phyloP scores from a whole-genome alignment of 352 stramenopile genomes.

The Aphanomyces invadans region DNA sequence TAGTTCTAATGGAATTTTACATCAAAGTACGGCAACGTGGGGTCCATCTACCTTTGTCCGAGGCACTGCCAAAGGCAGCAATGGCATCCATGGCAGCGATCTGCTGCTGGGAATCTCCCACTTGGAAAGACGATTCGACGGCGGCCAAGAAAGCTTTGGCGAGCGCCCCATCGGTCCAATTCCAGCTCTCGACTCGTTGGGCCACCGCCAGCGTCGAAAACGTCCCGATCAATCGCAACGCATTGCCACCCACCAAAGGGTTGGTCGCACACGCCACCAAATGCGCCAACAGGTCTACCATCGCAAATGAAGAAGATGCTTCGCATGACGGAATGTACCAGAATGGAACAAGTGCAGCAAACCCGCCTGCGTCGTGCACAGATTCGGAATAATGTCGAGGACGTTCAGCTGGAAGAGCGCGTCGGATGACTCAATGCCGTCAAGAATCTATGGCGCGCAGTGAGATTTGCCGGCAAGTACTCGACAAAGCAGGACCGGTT shows the following conservation, averaged over 20 bases:
- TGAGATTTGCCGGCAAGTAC: no score
- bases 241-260: constrained; percentile 68
- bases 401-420: constrained; percentile 79
- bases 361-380: constrained; percentile 57
- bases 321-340: constrained; percentile 37
- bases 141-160: constrained; percentile 73
- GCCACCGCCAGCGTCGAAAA: constrained; percentile 60
- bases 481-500: constrained; percentile 5
- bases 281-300: constrained; percentile 7
- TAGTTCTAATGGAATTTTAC: constrained; percentile 37
- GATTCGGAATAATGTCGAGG: constrained; percentile 61
- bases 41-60: constrained; percentile 51
- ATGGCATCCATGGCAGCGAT: constrained; percentile 81
- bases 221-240: constrained; percentile 66
- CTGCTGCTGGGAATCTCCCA: constrained; percentile 50
- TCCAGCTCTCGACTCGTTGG: constrained; percentile 62
- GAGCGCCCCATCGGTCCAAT: constrained; percentile 60
- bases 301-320: no score
- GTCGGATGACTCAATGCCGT: constrained; percentile 67
- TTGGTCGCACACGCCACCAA: constrained; percentile 33
- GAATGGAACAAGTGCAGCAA: constrained; percentile 72
- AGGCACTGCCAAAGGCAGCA: constrained; percentile 67
- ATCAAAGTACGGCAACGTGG: neutral
- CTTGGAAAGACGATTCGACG: constrained; percentile 62
- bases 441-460: constrained; percentile 45